Conservation (phyloP, 306 rosid species). For the Luffa acutangula region DNA sequence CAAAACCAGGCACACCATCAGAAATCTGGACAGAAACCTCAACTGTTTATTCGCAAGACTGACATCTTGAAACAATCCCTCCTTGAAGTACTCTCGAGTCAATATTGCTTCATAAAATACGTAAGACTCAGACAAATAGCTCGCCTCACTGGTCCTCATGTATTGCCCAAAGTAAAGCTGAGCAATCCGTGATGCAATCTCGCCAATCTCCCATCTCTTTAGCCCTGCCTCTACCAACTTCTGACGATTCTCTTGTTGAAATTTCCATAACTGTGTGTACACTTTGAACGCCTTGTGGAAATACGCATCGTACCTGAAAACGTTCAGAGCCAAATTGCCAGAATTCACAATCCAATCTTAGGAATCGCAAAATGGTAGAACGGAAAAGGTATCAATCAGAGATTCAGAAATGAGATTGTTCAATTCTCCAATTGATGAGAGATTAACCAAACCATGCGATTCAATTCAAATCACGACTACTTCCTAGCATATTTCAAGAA, state of each 20-base stretch:
- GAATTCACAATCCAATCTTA: not conserved
- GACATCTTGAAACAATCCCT: constrained; percentile 65
- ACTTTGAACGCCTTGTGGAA: constrained; percentile 88
- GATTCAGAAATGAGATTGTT: not conserved
- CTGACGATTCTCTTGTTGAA: constrained; percentile 89
- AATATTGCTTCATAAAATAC: constrained; percentile 83
- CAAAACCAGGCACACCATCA: constrained; percentile 65
- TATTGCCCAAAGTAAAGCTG: constrained; percentile 89
- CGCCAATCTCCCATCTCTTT: constrained; percentile 82
- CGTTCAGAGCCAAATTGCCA: not conserved
- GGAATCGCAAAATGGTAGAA: not conserved
- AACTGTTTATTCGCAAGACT: constrained; percentile 66
- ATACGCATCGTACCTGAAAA: constrained; percentile 62
- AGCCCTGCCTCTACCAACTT: constrained; percentile 81
- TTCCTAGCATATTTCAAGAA: not conserved
- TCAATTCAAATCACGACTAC: not conserved
- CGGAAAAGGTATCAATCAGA: not conserved
- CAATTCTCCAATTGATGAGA: not conserved
- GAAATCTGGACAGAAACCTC: constrained; percentile 75
- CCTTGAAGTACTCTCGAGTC: constrained; percentile 84
- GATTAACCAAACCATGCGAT: not conserved
- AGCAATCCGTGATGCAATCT: constrained; percentile 89
- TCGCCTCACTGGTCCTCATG: constrained; percentile 83
- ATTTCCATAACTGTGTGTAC: constrained; percentile 88
- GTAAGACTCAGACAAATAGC: constrained; percentile 66